Evolutionary conservation across 768 basidiomycete species (phyloP), one percentile per base, ranked within the genome.

Genomic region (Mrakia frigida): DNA sequence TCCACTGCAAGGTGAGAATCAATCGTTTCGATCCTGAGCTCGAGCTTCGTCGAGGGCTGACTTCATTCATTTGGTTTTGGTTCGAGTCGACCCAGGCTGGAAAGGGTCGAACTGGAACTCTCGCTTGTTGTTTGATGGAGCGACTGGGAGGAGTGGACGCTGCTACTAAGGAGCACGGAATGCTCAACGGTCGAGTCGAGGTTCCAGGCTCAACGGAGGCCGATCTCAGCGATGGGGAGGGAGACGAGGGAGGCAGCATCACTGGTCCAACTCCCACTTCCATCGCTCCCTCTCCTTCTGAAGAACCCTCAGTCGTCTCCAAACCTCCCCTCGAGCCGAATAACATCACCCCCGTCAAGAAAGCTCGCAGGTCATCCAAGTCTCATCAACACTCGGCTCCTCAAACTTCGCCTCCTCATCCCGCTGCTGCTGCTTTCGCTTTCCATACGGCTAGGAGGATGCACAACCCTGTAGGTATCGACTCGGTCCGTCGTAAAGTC

Each of bases 81-180:
- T 68, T 39, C n/a, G n/a, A n/a, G n/a, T n/a, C n/a, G n/a, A n/a
- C 59, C 9, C 37, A 39, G 67, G 70, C 70, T 18, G 70, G 70
- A 35, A 72, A 94, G 82, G 92, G 92, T 21, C 87, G 93, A 73
- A 93, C 92, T 0, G 93, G 93, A 13, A 93, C 91, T 0, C 87
- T 94, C 78, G 91, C 92, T 0, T 93, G 93, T 81, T 86, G 91
- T 14, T 92, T 93, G 82, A 86, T 95, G 3, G 16, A 89, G 85
- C 74, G 84, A 86, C 75, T 68, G 33, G 73, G 67, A 23, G 73
- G 65, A 3, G 33, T 68, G 6, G 18, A 71, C 21, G 23, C 18
- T 23, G 69, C 41, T 14, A 33, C 35, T 13, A 74, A 83, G 82
- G 37, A 82, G 83, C 10, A 87, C 87, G 77, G 87, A 89, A 77